Conservation (phyloP, 1,139 yeast species). For the Pichia sp. region DNA sequence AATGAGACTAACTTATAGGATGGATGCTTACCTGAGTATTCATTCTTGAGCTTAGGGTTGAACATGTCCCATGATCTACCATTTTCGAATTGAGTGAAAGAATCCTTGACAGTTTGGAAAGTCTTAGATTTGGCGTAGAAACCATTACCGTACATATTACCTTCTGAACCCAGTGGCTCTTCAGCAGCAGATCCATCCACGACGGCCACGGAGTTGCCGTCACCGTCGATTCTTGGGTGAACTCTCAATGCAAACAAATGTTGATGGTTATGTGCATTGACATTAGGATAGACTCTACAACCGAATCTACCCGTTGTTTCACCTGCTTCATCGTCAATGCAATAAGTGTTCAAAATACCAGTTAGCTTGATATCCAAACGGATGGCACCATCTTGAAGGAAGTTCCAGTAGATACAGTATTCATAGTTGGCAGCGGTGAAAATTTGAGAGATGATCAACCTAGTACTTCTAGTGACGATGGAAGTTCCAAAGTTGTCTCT, state of each 20-base stretch:
- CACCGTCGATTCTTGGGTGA: constrained; percentile 79
- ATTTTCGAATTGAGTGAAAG: constrained; percentile 57
- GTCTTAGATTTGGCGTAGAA: constrained; percentile 57
- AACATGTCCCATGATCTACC: constrained; percentile 75
- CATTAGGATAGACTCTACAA: constrained; percentile 71
- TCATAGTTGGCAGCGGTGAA: constrained; percentile 85
- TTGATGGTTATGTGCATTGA: constrained; percentile 81
- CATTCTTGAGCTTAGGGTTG: constrained; percentile 60
- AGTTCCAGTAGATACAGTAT: constrained; percentile 75
- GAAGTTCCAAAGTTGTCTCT: constrained; percentile 74
- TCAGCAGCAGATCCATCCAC: constrained; percentile 60
- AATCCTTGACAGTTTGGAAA: constrained; percentile 62
- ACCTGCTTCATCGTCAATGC: constrained; percentile 51
- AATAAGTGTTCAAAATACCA: constrained; percentile 70
- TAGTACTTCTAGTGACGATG: constrained; percentile 68
- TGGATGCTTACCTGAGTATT: constrained; percentile 67
- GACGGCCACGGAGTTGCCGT: constrained; percentile 64
- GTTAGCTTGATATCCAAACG: constrained; percentile 72
- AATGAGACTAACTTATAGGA: constrained; percentile 74
- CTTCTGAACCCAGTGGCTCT: constrained; percentile 53
- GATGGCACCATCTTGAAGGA: constrained; percentile 79
- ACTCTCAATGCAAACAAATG: constrained; percentile 74
- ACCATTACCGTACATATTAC: constrained; percentile 68
- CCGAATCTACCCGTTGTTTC: constrained; percentile 74
- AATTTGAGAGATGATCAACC: constrained; percentile 67